Base-by-base conservation (phyloP, 1,284 basidiomycete genomes). In the Cryptococcus sp. region DNA sequence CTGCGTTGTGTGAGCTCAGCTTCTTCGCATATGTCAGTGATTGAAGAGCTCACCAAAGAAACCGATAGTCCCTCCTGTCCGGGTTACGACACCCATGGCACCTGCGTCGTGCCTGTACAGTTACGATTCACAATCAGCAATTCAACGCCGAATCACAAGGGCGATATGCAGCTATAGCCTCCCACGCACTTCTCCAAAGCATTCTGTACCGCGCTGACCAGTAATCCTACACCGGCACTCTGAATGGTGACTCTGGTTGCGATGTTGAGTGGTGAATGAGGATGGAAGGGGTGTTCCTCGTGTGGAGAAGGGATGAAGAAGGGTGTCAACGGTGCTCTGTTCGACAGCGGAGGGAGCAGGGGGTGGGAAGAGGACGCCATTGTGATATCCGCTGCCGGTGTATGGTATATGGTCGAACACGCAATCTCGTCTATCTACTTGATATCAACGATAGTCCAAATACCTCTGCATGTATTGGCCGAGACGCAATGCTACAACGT, bases 201-300 rank as follows among this genome's bases (percentile, higher is more conserved):
- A 82, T 93, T 93, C 80, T 93, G 91, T 45, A 93, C 82, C 22
- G 88, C 82, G 71, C 88, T 89, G 77, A 91, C 85, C 73, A 92
- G 83, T 60, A 87, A 82, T 47, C 91, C 91, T 56, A 90, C 86
- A 58, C 83, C 84, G 44, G 85, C 89, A 56, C 85, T 84, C 74
- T 91, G 87, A 17, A 88, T 78, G 42, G 85, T 89, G 44, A 86
- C 81, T 17, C 80, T 81, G 10, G 86, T 81, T 27, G 88, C 86
- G 68, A 68, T 57, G 27, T 57, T 56, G 56, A 78, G 58, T 8
- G 72, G 66, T 27, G 66, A 56, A 50, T 77, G 70, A 25, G 71
- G 69, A 60, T 75, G 73, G 67, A 72, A 79, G 59, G 62, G 56
- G 40, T 60, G 59, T 45, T 60, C 60, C 62, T 76, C 77, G 48